Base-by-base conservation (phyloP, 2,329 filamentous ascomycete genomes). In the Colletotrichum echinochloae region DNA sequence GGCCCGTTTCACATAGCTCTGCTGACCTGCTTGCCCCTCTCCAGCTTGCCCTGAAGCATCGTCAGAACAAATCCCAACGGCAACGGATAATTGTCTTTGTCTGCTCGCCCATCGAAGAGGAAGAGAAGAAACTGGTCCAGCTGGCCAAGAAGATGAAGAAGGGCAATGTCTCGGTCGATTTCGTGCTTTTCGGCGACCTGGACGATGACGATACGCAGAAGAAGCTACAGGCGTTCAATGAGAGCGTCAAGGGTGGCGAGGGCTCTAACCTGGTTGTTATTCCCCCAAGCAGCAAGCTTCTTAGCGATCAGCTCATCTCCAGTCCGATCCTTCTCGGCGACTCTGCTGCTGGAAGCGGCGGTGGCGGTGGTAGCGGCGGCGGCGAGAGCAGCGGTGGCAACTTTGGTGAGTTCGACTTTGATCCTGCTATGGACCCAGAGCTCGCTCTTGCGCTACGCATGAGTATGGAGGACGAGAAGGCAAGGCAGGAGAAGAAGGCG, bases 101-200 rank as follows among this genome's bases (percentile, higher is more conserved):
- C 73, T 99, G 96, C 88, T 97, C 94, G 51, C 93, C 95, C 35
- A 91, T 98, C 78, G 88, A 91, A 72, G 96, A 99, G 79, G 92
- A 94, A 74, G 93, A 98, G 81, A 96, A 96, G 84, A 90, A 92
- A 64, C 89, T 99, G 60, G 89, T 95, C 73, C 93, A 94, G 79
- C 88, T 99, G 37, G 95, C 96, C 54, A 97, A 96, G 86, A 97
- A 96, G 85, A 97, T 98, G 94, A 98, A 98, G 90, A 99, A 99
- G 88, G 92, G 92, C 82, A 95, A 93, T 78, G 93, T 97, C 71
- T 93, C 91, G 72, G 93, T 99, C 78, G 96, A 99, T 81, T 95
- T 99, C 78, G 89, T 99, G 72, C 90, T 95, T 56, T 99, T 99
- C 77, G 96, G 96, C 75, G 95, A 99, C 77, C 88, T 97, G 63